phyloP scores from a whole-genome alignment of 352 stramenopile species.

The Pythium plurisporium region DNA sequence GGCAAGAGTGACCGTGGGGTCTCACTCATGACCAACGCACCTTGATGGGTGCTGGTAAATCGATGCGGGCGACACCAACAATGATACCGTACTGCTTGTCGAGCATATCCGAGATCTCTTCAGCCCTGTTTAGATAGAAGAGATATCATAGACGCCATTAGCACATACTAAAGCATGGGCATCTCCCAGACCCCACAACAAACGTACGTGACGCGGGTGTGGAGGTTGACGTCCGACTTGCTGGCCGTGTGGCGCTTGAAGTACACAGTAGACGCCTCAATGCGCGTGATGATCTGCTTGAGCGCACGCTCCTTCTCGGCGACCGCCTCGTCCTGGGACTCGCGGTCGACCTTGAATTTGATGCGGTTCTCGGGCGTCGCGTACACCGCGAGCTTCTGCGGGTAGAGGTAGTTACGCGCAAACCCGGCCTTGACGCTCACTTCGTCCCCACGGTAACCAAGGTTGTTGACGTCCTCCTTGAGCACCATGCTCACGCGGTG shows the following conservation, averaged over 20 bases:
- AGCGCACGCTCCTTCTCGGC: conserved; percentile 61
- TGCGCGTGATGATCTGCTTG: conserved; percentile 54
- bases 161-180: too few species aligned
- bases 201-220: conserved; percentile 63
- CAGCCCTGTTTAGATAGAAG: conserved; percentile 28
- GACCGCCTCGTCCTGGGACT: conserved; percentile 38
- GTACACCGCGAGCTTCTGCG: conserved; percentile 92
- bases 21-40: too few species aligned
- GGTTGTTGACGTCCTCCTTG: conserved; percentile 77
- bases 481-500: conserved; percentile 85
- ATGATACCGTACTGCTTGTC: conserved; percentile 82
- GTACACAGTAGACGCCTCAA: conserved; percentile 56
- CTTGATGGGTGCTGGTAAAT: conserved; percentile 72
- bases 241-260: conserved; percentile 78
- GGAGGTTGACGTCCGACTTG: conserved; percentile 54
- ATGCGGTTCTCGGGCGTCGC: conserved; percentile 88
- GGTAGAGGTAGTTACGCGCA: conserved; percentile 93
- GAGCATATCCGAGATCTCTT: conserved; percentile 85
- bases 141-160: neutral
- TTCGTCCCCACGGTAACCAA: conserved; percentile 89
- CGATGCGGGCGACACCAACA: conserved; percentile 72
- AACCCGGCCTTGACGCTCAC: conserved; percentile 92
- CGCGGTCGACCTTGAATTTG: conserved; percentile 74
- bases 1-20: too few species aligned
- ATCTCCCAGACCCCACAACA: too few species aligned